Conservation (phyloP, 441 rosid genomes). For the Brassica hybrid region DNA sequence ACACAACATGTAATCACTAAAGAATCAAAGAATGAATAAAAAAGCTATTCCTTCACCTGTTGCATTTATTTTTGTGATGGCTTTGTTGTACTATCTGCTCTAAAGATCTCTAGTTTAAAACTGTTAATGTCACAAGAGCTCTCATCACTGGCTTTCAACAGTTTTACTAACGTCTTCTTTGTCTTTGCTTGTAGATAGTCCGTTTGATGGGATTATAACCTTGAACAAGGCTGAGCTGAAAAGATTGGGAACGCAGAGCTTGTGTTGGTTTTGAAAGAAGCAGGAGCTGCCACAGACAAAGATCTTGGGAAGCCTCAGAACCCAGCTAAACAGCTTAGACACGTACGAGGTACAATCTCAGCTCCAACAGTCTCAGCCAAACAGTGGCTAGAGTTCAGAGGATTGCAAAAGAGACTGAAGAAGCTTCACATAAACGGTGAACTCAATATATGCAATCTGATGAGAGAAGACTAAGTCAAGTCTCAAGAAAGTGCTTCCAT, state of each 20-base stretch:
- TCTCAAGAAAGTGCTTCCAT: no score
- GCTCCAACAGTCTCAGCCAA: slow-evolving; percentile 91
- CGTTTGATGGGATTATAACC: slow-evolving; percentile 63
- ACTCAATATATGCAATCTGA: no score
- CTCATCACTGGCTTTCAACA: slow-evolving; percentile 9
- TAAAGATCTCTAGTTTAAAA: slow-evolving; percentile 37
- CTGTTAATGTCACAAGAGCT: slow-evolving; percentile 26
- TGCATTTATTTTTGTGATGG: slow-evolving; percentile 24
- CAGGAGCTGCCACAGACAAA: slow-evolving; percentile 43
- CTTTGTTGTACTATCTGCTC: slow-evolving; percentile 26
- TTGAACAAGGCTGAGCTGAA: slow-evolving; percentile 87
- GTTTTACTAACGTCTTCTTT: not conserved
- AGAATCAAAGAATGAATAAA: slow-evolving; percentile 34
- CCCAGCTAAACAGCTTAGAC: slow-evolving; percentile 90
- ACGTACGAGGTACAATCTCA: slow-evolving; percentile 75
- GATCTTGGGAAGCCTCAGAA: slow-evolving; percentile 76
- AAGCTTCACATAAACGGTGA: slow-evolving; percentile 90
- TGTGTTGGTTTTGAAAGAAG: slow-evolving; percentile 53
- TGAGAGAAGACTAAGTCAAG: no score
- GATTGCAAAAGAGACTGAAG: slow-evolving; percentile 79
- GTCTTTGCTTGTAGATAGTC: slow-evolving; percentile 67
- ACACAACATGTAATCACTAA: slow-evolving; percentile 10
- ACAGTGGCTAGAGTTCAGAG: slow-evolving; percentile 82
- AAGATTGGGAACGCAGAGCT: slow-evolving; percentile 64
- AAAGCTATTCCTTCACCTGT: slow-evolving; percentile 23